Percentiles rank a stretch among this genome's conserved stretches.
Evolutionary conservation across 2,329 filamentous ascomycete species (phyloP).

Genomic region (Fusarium nanum): DNA sequence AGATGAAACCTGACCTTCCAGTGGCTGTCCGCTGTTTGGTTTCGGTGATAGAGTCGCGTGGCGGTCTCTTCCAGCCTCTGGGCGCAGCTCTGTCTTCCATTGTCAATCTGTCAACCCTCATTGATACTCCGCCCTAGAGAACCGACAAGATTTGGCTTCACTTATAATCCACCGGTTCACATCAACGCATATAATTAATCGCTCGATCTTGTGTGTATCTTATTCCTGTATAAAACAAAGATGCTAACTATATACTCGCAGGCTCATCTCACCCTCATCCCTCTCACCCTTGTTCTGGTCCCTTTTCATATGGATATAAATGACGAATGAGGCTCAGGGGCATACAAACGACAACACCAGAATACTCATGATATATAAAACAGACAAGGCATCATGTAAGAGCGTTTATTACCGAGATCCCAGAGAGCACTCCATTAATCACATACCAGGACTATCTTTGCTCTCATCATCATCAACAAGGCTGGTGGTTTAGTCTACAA

Average conservation of each 20-base stretch:
- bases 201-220: constrained; percentile 6
- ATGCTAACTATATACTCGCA: constrained; percentile 9
- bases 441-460: constrained; percentile 83
- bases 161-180: not conserved
- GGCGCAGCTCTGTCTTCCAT: constrained; percentile 6
- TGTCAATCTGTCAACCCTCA: constrained; percentile 33
- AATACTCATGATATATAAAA: constrained; percentile 17
- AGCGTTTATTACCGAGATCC: not conserved
- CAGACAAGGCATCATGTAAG: constrained; percentile 33
- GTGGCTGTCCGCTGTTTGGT: constrained; percentile 8
- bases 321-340: constrained; percentile 41
- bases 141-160: not conserved
- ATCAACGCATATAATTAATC: not conserved
- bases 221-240: not conserved
- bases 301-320: constrained; percentile 32
- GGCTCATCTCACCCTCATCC: constrained; percentile 23
- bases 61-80: constrained; percentile 26
- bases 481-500: constrained; percentile 97
- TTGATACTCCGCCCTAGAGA: not conserved
- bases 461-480: constrained; percentile 98
- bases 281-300: constrained; percentile 37
- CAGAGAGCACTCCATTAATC: constrained; percentile 1
- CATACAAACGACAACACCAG: constrained; percentile 20
- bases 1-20: not conserved
- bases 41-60: constrained; percentile 37